Evolutionary conservation across 2,329 filamentous ascomycete genomes (phyloP).

Genomic region (Teratosphaeria gauchensis): DNA sequence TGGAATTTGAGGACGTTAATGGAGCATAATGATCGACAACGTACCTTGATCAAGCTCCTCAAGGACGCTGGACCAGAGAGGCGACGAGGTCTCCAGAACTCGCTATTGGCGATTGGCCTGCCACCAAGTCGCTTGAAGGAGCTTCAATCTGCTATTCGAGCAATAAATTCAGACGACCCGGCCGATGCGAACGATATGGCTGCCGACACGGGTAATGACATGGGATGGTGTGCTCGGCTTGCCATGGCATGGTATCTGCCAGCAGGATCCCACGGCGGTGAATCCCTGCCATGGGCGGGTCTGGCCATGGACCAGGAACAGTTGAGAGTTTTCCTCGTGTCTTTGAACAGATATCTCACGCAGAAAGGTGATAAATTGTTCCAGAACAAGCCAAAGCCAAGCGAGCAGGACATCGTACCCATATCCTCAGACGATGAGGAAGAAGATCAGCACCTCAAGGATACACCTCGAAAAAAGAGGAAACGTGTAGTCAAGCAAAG

Average conservation of each 20-base stretch:
- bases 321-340: conserved; percentile 1
- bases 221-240: background rate
- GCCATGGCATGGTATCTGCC: conserved; percentile 1
- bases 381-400: conserved; percentile 2
- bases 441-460: conserved; percentile 2
- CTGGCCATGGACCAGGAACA: background rate
- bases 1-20: conserved; percentile 30
- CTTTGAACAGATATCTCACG: conserved; percentile 5
- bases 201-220: background rate
- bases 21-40: conserved; percentile 31
- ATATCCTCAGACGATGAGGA: background rate
- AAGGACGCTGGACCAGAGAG: conserved; percentile 13
- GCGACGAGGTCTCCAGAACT: conserved; percentile 7
- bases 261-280: background rate
- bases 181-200: background rate
- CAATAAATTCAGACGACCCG: background rate
- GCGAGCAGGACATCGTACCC: background rate
- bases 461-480: conserved; percentile 10
- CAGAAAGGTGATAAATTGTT: conserved; percentile 11
- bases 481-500: conserved; percentile 11
- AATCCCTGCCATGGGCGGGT: background rate
- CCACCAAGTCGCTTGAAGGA: background rate
- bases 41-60: conserved; percentile 36
- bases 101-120: background rate
- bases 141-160: background rate